A percentile compares a stretch with the other conserved stretches of the same genome.
phyloP scores from a whole-genome alignment of 257 asterid species.

The Plantago elongata region DNA sequence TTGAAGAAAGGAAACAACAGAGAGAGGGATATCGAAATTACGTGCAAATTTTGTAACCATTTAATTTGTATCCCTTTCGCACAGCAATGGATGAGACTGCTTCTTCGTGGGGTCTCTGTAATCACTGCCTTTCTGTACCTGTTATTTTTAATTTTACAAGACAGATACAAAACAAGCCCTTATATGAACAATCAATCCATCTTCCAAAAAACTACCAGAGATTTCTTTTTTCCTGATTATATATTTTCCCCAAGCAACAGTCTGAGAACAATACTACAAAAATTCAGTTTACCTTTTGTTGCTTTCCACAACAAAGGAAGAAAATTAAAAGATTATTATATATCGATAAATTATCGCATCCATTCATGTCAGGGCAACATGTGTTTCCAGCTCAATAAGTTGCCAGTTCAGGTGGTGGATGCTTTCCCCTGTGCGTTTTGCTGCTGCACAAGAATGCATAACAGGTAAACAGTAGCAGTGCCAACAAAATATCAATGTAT shows the following conservation, averaged over 20 bases:
- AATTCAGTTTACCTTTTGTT: conserved; percentile 20
- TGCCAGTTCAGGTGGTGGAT: conserved; percentile 21
- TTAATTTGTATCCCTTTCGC: conserved; percentile 56
- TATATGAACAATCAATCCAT: conserved; percentile 16
- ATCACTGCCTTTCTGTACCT: conserved; percentile 24
- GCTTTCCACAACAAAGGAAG: conserved; percentile 15
- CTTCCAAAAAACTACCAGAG: conserved; percentile 36
- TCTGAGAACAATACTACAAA: conserved; percentile 34
- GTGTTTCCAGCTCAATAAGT: conserved; percentile 35
- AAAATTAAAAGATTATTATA: not conserved
- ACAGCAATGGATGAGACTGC: conserved; percentile 39
- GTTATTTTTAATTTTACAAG: conserved; percentile 12
- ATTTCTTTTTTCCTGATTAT: conserved; percentile 18
- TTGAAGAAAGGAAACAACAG: conserved; percentile 63
- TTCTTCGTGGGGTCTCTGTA: conserved; percentile 50
- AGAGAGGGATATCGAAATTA: conserved; percentile 41
- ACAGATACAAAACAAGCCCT: conserved; percentile 14
- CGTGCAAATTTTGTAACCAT: conserved; percentile 66
- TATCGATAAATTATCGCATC: conserved; percentile 18
- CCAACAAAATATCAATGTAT: conserved; percentile 1
- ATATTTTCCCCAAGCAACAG: conserved; percentile 22
- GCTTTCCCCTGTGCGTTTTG: conserved; percentile 14
- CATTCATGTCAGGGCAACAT: conserved; percentile 33
- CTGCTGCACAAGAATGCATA: conserved; percentile 23
- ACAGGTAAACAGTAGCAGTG: conserved; percentile 11